Evolutionary conservation across 371 early-diverging fungal genomes (phyloP), one percentile per base, ranked within the genome.

Genomic region (Syncephalastrum contaminatum): DNA sequence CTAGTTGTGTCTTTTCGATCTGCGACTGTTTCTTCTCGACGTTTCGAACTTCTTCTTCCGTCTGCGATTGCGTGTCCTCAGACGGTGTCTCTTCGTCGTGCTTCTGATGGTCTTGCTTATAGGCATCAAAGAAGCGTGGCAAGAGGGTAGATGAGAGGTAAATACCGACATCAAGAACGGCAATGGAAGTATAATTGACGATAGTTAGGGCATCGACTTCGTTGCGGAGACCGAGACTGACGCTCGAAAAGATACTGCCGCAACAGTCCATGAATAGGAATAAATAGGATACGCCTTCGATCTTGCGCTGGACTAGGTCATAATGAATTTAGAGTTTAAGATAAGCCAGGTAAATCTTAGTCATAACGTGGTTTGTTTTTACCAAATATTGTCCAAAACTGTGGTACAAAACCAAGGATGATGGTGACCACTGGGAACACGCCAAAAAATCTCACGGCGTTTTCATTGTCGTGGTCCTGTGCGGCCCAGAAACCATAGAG

Each of bases 181-280:
- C 67, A 43, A 73, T 64, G 5, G 56, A 57, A 36, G 62, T 60
- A 45, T 73, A 73, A 21, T 69, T 67, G 14, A 63, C 66, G 4
- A 69, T 19, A n/a, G 58, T 54, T 6, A 73, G 54, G 4, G 43
- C 47, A 39, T 73, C 73, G 15, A 73, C 52, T 5, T 47, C 30
- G 4, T 52, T 58, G 40, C 69, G 42, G 24, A 56, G 62, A 70
- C 77, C 69, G 22, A 82, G 56, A 49, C 72, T 71, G 25, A 80
- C 42, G n/a, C 67, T 64, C 21, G 79, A 80, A 40, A 82, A 78
- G 16, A 75, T 43, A 12, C 73, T 60, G 12, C 82, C 82, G 4
- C 62, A 49, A 20, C 70, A 75, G 43, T 81, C 82, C 51, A 79
- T 69, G 0, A 65, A 61, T n/a, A 83, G 55, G 42, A 83, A 80